Percentiles rank a stretch among this genome's conserved stretches.
Conservation (phyloP, 345 rosid species). For the Eucalyptus lansdowneana region DNA sequence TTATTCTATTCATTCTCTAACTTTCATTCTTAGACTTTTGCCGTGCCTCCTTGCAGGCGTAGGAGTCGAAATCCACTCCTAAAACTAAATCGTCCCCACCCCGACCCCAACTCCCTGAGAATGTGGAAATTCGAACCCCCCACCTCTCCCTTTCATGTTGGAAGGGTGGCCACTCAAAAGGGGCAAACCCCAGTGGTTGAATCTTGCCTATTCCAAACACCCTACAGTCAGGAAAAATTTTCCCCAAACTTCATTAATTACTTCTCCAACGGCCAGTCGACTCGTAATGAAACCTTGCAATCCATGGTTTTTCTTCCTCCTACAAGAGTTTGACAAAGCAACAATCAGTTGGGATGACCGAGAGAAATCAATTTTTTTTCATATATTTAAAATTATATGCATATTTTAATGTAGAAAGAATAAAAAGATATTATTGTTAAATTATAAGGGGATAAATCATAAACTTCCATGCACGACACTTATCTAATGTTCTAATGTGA, state of each 20-base stretch:
- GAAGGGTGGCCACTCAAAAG: too few species aligned
- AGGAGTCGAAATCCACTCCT: too few species aligned
- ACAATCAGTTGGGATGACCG: background rate
- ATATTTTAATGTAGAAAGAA: background rate
- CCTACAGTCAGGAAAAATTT: accelerated
- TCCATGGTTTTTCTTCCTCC: background rate
- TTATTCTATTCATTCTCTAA: too few species aligned
- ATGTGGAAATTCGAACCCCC: too few species aligned
- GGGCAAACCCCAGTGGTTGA: background rate
- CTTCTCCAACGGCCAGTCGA: background rate
- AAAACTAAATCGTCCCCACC: too few species aligned
- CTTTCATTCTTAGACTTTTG: too few species aligned
- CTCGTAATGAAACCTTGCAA: background rate
- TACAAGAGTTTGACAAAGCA: background rate
- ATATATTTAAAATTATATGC: background rate
- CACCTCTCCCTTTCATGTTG: too few species aligned
- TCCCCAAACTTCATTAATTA: background rate
- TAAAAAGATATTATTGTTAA: background rate
- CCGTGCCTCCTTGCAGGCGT: too few species aligned
- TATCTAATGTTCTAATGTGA: background rate
- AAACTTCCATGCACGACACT: background rate
- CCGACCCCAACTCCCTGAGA: too few species aligned
- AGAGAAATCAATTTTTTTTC: background rate
- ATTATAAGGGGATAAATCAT: background rate
- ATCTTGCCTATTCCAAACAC: background rate